Conservation (phyloP, 2,329 filamentous ascomycete genomes). For the Claviceps maximensis region DNA sequence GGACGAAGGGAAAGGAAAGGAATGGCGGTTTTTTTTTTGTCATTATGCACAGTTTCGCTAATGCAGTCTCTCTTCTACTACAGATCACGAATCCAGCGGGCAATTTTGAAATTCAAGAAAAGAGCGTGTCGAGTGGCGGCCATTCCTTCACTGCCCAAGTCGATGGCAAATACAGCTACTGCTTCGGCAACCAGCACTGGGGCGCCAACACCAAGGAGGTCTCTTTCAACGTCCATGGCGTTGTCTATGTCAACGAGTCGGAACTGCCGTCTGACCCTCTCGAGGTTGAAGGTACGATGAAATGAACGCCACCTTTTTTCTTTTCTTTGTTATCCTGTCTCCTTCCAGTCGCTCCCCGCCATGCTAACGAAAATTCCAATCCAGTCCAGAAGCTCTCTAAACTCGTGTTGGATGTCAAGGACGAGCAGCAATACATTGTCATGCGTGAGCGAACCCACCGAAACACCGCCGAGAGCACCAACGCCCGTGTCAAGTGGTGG, state of each 20-base stretch:
- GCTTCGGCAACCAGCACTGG: slow-evolving; percentile 99
- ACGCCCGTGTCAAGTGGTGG: slow-evolving; percentile 98
- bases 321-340: neutral
- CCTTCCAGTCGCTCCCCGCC: neutral
- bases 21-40: too few relatives aligned
- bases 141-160: slow-evolving; percentile 75
- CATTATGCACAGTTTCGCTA: neutral
- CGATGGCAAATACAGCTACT: slow-evolving; percentile 90
- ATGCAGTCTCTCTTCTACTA: neutral
- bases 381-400: slow-evolving; percentile 73
- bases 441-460: slow-evolving; percentile 89
- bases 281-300: slow-evolving; percentile 64
- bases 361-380: slow-evolving; percentile 5
- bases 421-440: slow-evolving; percentile 95
- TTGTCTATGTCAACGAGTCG: slow-evolving; percentile 88
- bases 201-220: slow-evolving; percentile 93
- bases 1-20: neutral
- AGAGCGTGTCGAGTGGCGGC: slow-evolving; percentile 76
- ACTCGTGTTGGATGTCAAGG: slow-evolving; percentile 81
- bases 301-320: neutral
- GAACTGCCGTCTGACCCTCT: slow-evolving; percentile 78
- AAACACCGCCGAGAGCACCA: slow-evolving; percentile 98
- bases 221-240: slow-evolving; percentile 97
- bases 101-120: slow-evolving; percentile 67
- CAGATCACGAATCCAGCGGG: slow-evolving; percentile 68